Percentiles rank a stretch among this genome's conserved stretches.
Conservation (phyloP, 2,329 filamentous ascomycete genomes). For the Pseudocercospora crystallina region DNA sequence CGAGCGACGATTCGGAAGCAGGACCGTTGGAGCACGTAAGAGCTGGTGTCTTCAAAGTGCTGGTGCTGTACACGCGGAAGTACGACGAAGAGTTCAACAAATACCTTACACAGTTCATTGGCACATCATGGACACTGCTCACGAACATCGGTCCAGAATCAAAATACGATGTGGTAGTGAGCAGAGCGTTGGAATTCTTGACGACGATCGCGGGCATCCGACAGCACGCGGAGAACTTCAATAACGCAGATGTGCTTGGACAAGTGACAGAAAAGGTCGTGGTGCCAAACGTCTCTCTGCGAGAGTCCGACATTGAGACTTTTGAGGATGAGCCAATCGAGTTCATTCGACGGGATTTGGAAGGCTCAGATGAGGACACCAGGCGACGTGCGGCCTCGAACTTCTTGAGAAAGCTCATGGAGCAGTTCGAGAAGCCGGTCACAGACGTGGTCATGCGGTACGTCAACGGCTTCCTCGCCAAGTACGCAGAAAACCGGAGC, state of each 20-base stretch:
- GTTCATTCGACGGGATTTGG: slow-evolving; percentile 90
- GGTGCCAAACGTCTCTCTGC: slow-evolving; percentile 83
- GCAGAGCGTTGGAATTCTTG: slow-evolving; percentile 90
- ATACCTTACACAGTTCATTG: slow-evolving; percentile 80
- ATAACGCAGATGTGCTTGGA: slow-evolving; percentile 72
- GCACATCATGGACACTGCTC: slow-evolving; percentile 85
- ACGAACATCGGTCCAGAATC: slow-evolving; percentile 83
- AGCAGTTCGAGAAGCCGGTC: slow-evolving; percentile 81
- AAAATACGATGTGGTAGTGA: slow-evolving; percentile 92
- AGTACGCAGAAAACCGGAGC: slow-evolving; percentile 66
- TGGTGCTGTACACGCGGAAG: slow-evolving; percentile 90
- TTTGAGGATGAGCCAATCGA: slow-evolving; percentile 99
- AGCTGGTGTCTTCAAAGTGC: slow-evolving; percentile 86
- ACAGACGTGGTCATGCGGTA: slow-evolving; percentile 86
- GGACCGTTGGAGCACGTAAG: slow-evolving; percentile 83
- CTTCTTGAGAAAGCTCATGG: slow-evolving; percentile 84
- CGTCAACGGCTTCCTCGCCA: slow-evolving; percentile 76
- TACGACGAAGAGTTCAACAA: slow-evolving; percentile 90
- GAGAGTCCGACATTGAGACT: slow-evolving; percentile 90
- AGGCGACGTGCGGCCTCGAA: slow-evolving; percentile 89
- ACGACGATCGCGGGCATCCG: slow-evolving; percentile 80
- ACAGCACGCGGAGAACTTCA: slow-evolving; percentile 81
- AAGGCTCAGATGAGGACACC: slow-evolving; percentile 95
- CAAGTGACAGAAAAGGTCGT: slow-evolving; percentile 96
- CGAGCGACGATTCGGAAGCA: slow-evolving; percentile 85